Conservation (phyloP, 176 grass and related monocot species). For the Saccharum officinarum region DNA sequence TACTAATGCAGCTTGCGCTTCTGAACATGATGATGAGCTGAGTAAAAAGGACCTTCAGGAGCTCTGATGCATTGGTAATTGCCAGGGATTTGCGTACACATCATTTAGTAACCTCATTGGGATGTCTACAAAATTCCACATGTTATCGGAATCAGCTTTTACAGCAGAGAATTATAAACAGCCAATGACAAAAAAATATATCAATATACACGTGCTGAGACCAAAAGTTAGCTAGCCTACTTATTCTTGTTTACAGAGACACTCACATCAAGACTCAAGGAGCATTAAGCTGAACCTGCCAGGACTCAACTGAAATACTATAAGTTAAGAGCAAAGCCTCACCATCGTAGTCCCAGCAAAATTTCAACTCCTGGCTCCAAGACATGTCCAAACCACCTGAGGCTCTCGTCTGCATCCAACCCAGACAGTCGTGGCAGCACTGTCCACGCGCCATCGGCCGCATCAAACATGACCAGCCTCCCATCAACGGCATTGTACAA, state of each 20-base stretch:
- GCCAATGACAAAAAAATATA: background rate
- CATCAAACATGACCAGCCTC: slow-evolving; percentile 59
- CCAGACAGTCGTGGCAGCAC: slow-evolving; percentile 18
- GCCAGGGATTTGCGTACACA: slow-evolving; percentile 58
- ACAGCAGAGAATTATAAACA: background rate
- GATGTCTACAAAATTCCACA: slow-evolving; percentile 24
- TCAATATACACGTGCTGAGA: background rate
- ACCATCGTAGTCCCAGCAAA: background rate
- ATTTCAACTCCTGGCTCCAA: slow-evolving; percentile 36
- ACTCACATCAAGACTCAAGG: background rate
- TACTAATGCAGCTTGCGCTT: slow-evolving; percentile 63
- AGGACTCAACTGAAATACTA: background rate
- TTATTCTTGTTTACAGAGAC: slow-evolving; percentile 1
- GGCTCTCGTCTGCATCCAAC: background rate
- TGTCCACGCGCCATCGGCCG: slow-evolving; percentile 14
- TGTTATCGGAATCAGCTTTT: background rate
- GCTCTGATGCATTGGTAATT: slow-evolving; percentile 68
- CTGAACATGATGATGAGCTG: slow-evolving; percentile 57
- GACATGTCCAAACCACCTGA: slow-evolving; percentile 62
- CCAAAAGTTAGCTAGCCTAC: background rate
- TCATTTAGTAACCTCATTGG: slow-evolving; percentile 48
- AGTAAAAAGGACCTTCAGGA: slow-evolving; percentile 76
- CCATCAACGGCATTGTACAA: slow-evolving; percentile 45
- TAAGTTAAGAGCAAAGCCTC: slow-evolving; percentile 15
- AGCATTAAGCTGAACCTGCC: background rate